Evolutionary conservation across 352 stramenopile genomes (phyloP), one percentile per base, ranked within the genome.

Genomic region (Pythium phragmitis): DNA sequence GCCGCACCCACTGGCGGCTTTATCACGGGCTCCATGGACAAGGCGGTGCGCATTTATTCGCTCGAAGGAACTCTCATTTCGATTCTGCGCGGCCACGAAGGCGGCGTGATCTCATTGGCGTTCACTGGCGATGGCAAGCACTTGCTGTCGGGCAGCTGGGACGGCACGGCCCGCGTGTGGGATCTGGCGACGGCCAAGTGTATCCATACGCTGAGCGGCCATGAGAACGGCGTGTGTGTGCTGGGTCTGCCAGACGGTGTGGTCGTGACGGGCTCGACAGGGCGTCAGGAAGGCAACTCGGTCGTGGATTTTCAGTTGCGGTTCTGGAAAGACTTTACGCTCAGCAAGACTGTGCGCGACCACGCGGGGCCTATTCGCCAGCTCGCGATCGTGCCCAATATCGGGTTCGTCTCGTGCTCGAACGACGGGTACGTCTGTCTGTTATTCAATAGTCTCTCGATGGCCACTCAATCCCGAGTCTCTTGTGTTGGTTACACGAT

Each of bases 161-260:
- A 95, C 64, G 86, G 83, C 63, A 91, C 84, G 16, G 82, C 79
- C 23, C 79, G 86, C 9, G 74, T 91, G 7, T 95, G 86, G 86
- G 85, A 85, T 60, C 55, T 93, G 4, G 49, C 68, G 39, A 81
- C 69, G 14, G 64, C 70, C 19, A 47, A 75, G 46, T 92, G 82
- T 68, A 16, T 87, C 13, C 78, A 91, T 19, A 72, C 89, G 12
- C 66, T 95, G 8, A 53, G 61, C 0, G 78, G 69, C 30, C 86
- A 95, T 47, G 86, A 95, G 69, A 95, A 95, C 63, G 86, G 86
- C 56, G 86, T 95, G 30, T 93, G 86, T 45, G 86, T 95, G 30
- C 63, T 93, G 0, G 79, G 76, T 1, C 57, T 95, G 11, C 75
- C 76, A 0, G 71, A 93, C 52, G 79, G 80, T 26, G 70, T 69